Conservation (phyloP, 1,284 basidiomycete genomes). For the Leccinum fuscescens region DNA sequence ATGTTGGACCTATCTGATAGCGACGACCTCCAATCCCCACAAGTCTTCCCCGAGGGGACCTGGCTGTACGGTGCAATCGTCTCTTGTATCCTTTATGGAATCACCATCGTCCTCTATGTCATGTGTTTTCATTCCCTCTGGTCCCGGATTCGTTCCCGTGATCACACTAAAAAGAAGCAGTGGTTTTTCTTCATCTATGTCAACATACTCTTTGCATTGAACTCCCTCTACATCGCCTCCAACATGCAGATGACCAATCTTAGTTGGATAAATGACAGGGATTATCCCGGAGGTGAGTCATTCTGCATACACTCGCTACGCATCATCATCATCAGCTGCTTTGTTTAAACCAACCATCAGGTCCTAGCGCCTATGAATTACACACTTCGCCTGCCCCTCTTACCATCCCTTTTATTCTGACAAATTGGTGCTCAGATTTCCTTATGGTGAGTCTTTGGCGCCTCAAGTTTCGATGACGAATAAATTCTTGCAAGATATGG, state of each 20-base stretch:
- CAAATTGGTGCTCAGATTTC: too few relatives aligned
- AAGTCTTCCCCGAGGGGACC: conserved; percentile 27
- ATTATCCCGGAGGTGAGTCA: conserved; percentile 35
- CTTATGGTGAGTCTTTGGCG: too few relatives aligned
- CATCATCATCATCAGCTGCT: too few relatives aligned
- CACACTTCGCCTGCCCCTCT: too few relatives aligned
- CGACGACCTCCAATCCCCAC: conserved; percentile 4
- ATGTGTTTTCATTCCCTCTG: conserved; percentile 33
- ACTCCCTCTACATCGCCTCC: conserved; percentile 30
- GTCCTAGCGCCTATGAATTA: conserved; percentile 21
- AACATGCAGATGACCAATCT: conserved; percentile 31
- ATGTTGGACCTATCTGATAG: background rate
- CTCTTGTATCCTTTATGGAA: conserved; percentile 29
- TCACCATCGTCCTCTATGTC: conserved; percentile 26
- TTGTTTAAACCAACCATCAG: conserved; percentile 7
- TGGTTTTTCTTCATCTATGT: conserved; percentile 33
- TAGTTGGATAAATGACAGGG: conserved; percentile 36
- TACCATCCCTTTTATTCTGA: too few relatives aligned
- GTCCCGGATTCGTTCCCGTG: conserved; percentile 18
- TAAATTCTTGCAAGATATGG: conserved; percentile 32
- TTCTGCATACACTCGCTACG: background rate
- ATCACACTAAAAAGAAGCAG: conserved; percentile 13
- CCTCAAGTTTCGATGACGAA: too few relatives aligned
- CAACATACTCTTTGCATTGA: conserved; percentile 31
- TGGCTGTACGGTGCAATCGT: conserved; percentile 35